Conservation (phyloP, 148 eudicot genomes). For the Dysphania ambrosioides region DNA sequence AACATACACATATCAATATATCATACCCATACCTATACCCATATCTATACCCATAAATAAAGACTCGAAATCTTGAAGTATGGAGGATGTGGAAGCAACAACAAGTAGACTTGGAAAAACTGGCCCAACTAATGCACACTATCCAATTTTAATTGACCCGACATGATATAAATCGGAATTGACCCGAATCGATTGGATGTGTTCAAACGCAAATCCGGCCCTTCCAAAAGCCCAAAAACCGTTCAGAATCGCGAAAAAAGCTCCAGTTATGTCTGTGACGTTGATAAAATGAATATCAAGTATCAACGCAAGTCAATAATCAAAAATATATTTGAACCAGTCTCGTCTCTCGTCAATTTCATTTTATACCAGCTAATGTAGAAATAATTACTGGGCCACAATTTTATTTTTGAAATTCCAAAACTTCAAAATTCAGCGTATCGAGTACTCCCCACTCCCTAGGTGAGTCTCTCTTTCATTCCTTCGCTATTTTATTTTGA, state of each 20-base stretch:
- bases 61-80: no score
- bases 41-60: no score
- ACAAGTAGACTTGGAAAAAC: no score
- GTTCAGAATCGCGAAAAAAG: not conserved
- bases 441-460: not conserved
- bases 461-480: not conserved
- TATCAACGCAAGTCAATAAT: not conserved
- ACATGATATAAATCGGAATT: no score
- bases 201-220: not conserved
- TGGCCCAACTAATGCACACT: no score
- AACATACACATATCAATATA: no score
- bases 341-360: no score
- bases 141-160: no score
- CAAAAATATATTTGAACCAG: not conserved
- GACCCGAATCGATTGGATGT: no score
- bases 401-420: not conserved
- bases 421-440: slow-evolving; percentile 17
- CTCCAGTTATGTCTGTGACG: not conserved
- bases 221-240: slow-evolving; percentile 6
- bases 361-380: not conserved
- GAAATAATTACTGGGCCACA: not conserved
- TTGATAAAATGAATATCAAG: not conserved
- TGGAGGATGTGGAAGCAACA: no score
- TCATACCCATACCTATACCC: no score
- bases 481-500: not conserved